Percentiles rank a stretch among this genome's conserved stretches.
These are phyloP conservation scores for Lactarius evosmus DNA, from an alignment of 768 basidiomycete genomes.

Conservation along the genomic window DNA sequence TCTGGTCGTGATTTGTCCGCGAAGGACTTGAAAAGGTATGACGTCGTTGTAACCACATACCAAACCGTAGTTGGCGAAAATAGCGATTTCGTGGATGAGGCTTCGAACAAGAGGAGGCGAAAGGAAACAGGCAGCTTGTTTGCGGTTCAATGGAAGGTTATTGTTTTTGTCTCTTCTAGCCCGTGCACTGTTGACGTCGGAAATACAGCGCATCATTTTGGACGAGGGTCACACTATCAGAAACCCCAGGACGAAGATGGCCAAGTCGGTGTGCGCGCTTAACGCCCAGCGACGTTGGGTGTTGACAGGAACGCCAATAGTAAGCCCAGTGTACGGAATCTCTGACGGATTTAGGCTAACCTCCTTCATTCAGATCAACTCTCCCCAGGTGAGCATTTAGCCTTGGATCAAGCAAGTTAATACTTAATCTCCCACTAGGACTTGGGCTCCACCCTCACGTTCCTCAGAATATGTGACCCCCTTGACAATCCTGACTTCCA, in stretches of 20 bases:
- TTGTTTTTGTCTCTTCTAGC: conserved; percentile 10
- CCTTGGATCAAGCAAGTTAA: neutral
- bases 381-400: conserved; percentile 51
- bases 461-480: conserved; percentile 81
- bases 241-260: conserved; percentile 84
- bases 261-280: conserved; percentile 60
- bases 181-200: neutral
- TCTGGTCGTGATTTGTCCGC: conserved; percentile 56
- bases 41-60: conserved; percentile 84
- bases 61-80: conserved; percentile 64
- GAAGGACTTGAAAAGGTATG: conserved; percentile 59
- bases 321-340: conserved; percentile 39
- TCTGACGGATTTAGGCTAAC: neutral
- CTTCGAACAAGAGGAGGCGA: conserved; percentile 56
- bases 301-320: conserved; percentile 84
- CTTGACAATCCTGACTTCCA: conserved; percentile 81
- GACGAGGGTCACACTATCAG: conserved; percentile 90
- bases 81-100: conserved; percentile 33
- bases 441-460: conserved; percentile 80
- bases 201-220: conserved; percentile 62
- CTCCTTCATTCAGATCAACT: conserved; percentile 59
- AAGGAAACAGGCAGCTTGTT: conserved; percentile 59
- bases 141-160: conserved; percentile 77
- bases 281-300: conserved; percentile 75
- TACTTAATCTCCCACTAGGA: conserved; percentile 49